A percentile compares a stretch with the other conserved stretches of the same genome.
phyloP scores from a whole-genome alignment of 2,329 filamentous ascomycete species.

The Herpotrichia juniperi region DNA sequence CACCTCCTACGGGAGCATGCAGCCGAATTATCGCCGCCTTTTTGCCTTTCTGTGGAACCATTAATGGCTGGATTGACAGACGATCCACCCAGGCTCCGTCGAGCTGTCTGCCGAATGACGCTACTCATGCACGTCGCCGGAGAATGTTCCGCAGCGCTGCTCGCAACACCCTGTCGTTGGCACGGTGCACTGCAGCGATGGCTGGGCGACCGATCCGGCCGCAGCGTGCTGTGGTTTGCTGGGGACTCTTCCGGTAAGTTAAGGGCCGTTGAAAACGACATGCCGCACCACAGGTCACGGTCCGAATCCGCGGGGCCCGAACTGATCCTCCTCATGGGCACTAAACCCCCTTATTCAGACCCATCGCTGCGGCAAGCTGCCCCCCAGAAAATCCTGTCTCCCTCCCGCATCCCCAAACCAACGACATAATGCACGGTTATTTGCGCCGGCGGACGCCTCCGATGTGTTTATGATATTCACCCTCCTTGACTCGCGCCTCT shows the following conservation, averaged over 20 bases:
- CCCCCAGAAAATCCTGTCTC: constrained; percentile 29
- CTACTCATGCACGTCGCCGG: constrained; percentile 3
- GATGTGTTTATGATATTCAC: constrained; percentile 3
- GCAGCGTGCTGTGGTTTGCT: constrained; percentile 1
- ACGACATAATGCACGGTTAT: background rate
- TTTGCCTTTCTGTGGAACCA: background rate
- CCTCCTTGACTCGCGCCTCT: constrained; percentile 14
- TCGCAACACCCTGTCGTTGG: background rate
- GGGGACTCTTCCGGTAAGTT: background rate
- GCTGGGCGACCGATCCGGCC: constrained; percentile 2
- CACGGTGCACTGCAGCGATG: background rate
- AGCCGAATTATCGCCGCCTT: no score
- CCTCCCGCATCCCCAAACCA: background rate
- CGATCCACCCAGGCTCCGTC: background rate
- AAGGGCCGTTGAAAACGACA: no score
- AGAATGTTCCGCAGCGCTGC: background rate
- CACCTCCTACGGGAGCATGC: no score
- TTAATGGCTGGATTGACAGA: background rate
- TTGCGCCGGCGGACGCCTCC: background rate
- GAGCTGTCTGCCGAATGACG: background rate
- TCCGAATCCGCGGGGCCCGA: background rate
- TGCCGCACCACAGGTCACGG: constrained; percentile 1
- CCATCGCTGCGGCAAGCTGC: constrained; percentile 21
- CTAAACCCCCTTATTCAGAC: background rate
- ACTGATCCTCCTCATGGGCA: background rate